These are phyloP conservation scores for Mortierella sp. DNA, from an alignment of 371 early-diverging fungal genomes.

Conservation along the genomic window DNA sequence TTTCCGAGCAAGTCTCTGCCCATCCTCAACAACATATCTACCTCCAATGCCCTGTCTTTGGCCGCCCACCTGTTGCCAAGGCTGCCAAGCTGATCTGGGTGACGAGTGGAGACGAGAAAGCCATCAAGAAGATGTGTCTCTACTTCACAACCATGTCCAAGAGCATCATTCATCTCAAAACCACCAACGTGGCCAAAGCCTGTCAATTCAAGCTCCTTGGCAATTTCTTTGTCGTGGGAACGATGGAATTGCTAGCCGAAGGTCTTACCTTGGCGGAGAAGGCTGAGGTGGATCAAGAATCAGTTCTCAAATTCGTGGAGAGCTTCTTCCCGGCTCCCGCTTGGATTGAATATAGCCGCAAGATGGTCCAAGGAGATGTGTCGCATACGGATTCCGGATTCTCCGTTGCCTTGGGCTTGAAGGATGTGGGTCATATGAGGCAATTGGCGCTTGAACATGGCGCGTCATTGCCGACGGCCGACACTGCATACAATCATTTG, in stretches of 20 bases:
- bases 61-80: constrained; percentile 63
- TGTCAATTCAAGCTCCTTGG: constrained; percentile 74
- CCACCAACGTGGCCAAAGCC: constrained; percentile 57
- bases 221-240: constrained; percentile 71
- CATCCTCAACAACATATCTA: constrained; percentile 35
- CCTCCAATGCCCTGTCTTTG: constrained; percentile 66
- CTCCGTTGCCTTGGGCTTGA: constrained; percentile 62
- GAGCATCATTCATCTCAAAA: constrained; percentile 48
- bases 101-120: constrained; percentile 57
- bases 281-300: constrained; percentile 66
- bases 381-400: constrained; percentile 59
- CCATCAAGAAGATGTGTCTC: constrained; percentile 44
- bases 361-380: constrained; percentile 58
- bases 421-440: constrained; percentile 66
- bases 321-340: constrained; percentile 62
- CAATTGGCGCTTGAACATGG: constrained; percentile 29
- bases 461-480: constrained; percentile 39
- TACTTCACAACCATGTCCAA: constrained; percentile 56
- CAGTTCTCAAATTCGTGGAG: constrained; percentile 70
- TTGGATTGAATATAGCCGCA: constrained; percentile 54
- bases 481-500: constrained; percentile 36
- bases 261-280: constrained; percentile 78
- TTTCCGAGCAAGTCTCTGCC: constrained; percentile 19
- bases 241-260: constrained; percentile 76
- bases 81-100: constrained; percentile 61